Percentiles rank a stretch among this genome's conserved stretches.
These are phyloP conservation scores for Capsaspora owczarzaki DNA, from an alignment of 78 protist genomes.

Conservation along the genomic window DNA sequence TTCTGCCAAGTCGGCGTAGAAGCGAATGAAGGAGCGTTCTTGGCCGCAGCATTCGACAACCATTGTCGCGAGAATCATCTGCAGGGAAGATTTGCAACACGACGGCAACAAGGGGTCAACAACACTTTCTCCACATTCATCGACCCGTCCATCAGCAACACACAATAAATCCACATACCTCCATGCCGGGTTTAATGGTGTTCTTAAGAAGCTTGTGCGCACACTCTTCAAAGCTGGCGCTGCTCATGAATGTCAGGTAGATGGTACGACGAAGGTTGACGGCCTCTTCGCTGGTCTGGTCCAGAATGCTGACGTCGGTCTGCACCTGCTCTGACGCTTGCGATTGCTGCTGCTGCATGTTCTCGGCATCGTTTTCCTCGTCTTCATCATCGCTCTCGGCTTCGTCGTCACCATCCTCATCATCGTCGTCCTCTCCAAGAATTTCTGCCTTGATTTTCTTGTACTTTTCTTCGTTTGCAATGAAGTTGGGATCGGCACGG, in stretches of 20 bases:
- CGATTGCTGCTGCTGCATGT: too few species aligned
- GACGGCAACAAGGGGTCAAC: neutral
- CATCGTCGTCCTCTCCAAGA: slow-evolving; percentile 30
- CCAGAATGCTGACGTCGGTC: slow-evolving; percentile 11
- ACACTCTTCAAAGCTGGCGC: slow-evolving; percentile 80
- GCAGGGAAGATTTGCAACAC: slow-evolving; percentile 30
- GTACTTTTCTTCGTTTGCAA: slow-evolving; percentile 72
- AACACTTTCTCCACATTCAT: neutral
- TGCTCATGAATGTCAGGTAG: slow-evolving; percentile 86
- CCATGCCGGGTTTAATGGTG: neutral
- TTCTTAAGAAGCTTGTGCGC: slow-evolving; percentile 79
- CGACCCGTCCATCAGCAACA: neutral
- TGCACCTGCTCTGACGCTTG: neutral
- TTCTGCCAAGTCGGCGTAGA: slow-evolving; percentile 76
- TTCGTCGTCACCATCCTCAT: neutral
- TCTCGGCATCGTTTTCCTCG: slow-evolving; percentile 26
- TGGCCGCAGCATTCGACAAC: slow-evolving; percentile 91
- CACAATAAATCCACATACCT: neutral
- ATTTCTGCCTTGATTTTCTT: slow-evolving; percentile 27
- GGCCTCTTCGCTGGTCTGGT: slow-evolving; percentile 62
- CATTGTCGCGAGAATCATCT: slow-evolving; percentile 77
- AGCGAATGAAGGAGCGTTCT: slow-evolving; percentile 74
- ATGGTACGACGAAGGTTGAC: slow-evolving; percentile 64
- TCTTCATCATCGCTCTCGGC: slow-evolving; percentile 34
- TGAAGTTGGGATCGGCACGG: slow-evolving; percentile 69